Evolutionary conservation across 768 basidiomycete species (phyloP), one percentile per base, ranked within the genome.

Genomic region (Krasilnikovozyma curviuscula): DNA sequence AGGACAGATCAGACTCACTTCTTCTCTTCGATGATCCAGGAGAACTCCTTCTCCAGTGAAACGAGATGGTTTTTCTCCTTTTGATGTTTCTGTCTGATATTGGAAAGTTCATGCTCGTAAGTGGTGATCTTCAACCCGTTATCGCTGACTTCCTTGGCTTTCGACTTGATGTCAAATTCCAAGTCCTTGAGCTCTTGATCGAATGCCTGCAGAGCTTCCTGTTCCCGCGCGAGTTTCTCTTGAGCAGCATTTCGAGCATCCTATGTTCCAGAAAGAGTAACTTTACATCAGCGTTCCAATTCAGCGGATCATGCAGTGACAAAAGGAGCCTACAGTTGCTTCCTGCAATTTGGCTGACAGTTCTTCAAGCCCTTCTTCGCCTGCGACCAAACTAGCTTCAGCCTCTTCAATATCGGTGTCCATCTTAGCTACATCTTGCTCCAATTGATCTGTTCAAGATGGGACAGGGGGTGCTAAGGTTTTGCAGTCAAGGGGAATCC

Each of bases 1-100:
- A 7, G 19, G 44, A 44, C 25, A 5, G 27, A 32, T 30, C 8
- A 24, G 3, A 72, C 84, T 59, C 59, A 93, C 89, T 78, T 72
- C 55, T 77, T 73, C 61, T 98, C 89, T 52, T 88, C 77, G 5
- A 61, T 61, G 52, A 98, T 97, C 93, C 93, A 97, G 0, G 78
- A 72, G 56, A 80, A 73, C 60, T 78, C 73, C 58, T 78, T 76
- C 67, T 93, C 86, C n/a, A 91, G 69, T 40, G 71, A 73, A 23
- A 70, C 62, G 24, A 78, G 72, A 31, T 58, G 47, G 38, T 74
- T 76, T 27, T 61, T 59, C 1, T 76, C 74, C 1, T 70, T 56
- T 7, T 72, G 64, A 57, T 72, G 72, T 47, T 93, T 86, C 63
- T 79, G 83, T 27, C 63, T 69, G 28, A 80, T 62, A 10, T 64